phyloP scores from a whole-genome alignment of 257 asterid species.

The Solanum lycopersicoides region DNA sequence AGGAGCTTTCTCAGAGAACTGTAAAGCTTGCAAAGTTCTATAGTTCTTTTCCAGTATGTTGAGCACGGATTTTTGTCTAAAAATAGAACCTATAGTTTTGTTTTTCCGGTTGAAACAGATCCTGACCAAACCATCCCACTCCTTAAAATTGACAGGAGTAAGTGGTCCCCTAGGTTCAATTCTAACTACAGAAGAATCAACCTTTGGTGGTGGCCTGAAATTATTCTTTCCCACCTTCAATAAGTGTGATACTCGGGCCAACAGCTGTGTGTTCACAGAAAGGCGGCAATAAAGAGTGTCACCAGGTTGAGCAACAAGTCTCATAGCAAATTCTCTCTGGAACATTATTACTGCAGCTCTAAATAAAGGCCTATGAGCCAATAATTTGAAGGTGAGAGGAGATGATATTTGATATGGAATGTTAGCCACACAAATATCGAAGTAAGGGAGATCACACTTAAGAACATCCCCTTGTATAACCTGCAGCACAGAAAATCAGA shows the following conservation, averaged over 20 bases:
- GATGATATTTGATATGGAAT: conserved; percentile 96
- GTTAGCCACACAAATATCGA: conserved; percentile 92
- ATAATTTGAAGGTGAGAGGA: conserved; percentile 79
- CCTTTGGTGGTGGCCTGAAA: conserved; percentile 97
- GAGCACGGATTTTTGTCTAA: conserved; percentile 65
- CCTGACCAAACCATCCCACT: conserved; percentile 96
- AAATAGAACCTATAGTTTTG: conserved; percentile 73
- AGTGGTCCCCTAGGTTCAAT: conserved; percentile 86
- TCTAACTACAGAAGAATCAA: conserved; percentile 89
- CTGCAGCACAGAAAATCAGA: conserved; percentile 19
- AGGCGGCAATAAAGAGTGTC: conserved; percentile 87
- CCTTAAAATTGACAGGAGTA: conserved; percentile 76
- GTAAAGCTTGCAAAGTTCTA: conserved; percentile 73
- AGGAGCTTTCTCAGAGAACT: conserved; percentile 31
- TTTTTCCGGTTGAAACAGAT: conserved; percentile 88
- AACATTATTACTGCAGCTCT: conserved; percentile 94
- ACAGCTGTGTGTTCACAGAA: conserved; percentile 80
- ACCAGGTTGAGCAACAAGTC: conserved; percentile 96
- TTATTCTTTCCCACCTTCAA: conserved; percentile 88
- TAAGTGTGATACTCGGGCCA: conserved; percentile 75
- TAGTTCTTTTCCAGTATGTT: conserved; percentile 74
- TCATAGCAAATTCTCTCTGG: conserved; percentile 94
- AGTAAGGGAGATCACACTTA: conserved; percentile 89
- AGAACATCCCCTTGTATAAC: conserved; percentile 92
- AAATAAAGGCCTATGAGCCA: conserved; percentile 82